Conservation (phyloP, 2,329 filamentous ascomycete genomes). For the Monosporascus cannonballus region DNA sequence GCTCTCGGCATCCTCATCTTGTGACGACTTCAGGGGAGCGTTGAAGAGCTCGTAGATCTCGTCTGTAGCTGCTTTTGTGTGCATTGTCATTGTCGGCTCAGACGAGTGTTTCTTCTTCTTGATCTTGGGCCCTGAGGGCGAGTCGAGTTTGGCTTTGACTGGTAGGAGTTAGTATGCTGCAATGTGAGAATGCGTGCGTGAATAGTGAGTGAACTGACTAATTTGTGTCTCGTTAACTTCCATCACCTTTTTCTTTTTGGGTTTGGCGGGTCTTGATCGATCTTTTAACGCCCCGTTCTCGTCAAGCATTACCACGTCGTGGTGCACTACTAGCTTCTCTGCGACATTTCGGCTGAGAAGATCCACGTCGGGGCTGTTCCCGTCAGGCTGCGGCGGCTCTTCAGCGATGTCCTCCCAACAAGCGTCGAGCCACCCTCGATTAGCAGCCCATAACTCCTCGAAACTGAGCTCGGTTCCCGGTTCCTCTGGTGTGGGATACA, state of each 20-base stretch:
- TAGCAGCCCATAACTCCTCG: conserved; percentile 80
- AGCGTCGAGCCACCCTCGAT: conserved; percentile 61
- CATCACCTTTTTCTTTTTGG: conserved; percentile 71
- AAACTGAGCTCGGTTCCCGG: conserved; percentile 76
- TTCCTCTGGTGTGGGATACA: conserved; percentile 74
- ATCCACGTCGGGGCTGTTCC: conserved; percentile 19
- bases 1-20: conserved; percentile 35
- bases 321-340: conserved; percentile 37
- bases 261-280: conserved; percentile 39
- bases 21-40: conserved; percentile 56
- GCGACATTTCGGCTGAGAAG: conserved; percentile 21
- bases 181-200: background rate
- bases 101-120: conserved; percentile 61
- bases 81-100: conserved; percentile 97
- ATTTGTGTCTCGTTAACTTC: conserved; percentile 91
- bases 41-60: conserved; percentile 98
- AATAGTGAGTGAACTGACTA: conserved; percentile 55
- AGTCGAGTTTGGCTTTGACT: conserved; percentile 93
- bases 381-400: conserved; percentile 8
- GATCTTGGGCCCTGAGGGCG: conserved; percentile 77
- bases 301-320: conserved; percentile 43
- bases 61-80: conserved; percentile 90
- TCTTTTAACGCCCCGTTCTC: conserved; percentile 52
- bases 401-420: conserved; percentile 41
- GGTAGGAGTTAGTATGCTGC: conserved; percentile 22